Evolutionary conservation across 768 basidiomycete species (phyloP).

Genomic region (Lentinula aciculospora): DNA sequence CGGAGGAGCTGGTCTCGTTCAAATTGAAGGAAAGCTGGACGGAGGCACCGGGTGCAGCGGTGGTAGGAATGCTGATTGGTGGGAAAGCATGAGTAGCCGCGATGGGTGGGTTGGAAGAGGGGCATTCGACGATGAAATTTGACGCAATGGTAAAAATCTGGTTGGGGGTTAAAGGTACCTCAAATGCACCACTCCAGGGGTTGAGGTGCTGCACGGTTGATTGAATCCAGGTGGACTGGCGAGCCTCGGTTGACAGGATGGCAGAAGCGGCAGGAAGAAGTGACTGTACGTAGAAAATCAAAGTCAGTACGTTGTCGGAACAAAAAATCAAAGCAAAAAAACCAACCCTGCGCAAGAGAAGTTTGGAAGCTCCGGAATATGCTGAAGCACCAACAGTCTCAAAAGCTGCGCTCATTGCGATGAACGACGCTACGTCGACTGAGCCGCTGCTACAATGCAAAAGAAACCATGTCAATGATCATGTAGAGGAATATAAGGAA

Average conservation of each 20-base stretch:
- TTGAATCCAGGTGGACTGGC: constrained; percentile 59
- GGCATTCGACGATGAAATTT: constrained; percentile 43
- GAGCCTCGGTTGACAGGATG: constrained; percentile 51
- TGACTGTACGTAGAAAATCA: constrained; percentile 10
- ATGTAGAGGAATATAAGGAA: not conserved
- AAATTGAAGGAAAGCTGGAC: constrained; percentile 12
- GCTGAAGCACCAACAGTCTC: constrained; percentile 45
- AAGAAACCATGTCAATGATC: not conserved
- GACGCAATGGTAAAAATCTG: constrained; percentile 43
- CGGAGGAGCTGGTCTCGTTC: not conserved
- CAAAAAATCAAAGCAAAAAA: constrained; percentile 17
- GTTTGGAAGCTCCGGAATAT: constrained; percentile 41
- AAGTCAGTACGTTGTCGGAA: constrained; percentile 16
- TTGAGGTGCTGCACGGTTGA: constrained; percentile 39
- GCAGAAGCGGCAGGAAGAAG: constrained; percentile 39
- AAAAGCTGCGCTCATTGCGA: constrained; percentile 42
- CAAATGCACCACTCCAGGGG: constrained; percentile 53
- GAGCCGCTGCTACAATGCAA: constrained; percentile 28
- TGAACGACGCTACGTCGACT: constrained; percentile 40
- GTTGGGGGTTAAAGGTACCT: constrained; percentile 29
- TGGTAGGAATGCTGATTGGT: constrained; percentile 24
- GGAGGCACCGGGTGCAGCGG: constrained; percentile 22
- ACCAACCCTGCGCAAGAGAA: constrained; percentile 33
- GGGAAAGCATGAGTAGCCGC: constrained; percentile 44
- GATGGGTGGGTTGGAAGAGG: constrained; percentile 38